Conservation (phyloP, 495 filamentous ascomycete genomes). For the Cercophora sp. region DNA sequence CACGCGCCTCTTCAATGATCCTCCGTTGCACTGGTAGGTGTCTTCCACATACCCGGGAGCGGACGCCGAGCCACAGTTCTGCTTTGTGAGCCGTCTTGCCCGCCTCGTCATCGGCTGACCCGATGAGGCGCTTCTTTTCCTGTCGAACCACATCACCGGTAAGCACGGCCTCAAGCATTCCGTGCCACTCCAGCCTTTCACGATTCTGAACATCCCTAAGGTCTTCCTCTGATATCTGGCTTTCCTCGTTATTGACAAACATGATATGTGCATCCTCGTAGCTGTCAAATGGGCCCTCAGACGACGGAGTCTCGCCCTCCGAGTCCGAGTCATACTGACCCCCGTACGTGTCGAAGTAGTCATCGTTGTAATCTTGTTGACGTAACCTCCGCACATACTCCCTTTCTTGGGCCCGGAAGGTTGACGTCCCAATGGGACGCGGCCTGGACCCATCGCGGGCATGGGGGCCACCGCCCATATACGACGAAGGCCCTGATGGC, state of each 20-base stretch:
- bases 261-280: constrained; percentile 93
- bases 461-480: constrained; percentile 55
- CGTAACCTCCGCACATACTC: constrained; percentile 47
- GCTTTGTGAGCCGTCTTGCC: constrained; percentile 67
- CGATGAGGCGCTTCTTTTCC: constrained; percentile 92
- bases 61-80: constrained; percentile 87
- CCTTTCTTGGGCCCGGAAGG: constrained; percentile 46
- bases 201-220: constrained; percentile 82
- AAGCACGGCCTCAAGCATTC: constrained; percentile 91
- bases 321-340: constrained; percentile 76
- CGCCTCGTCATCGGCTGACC: constrained; percentile 67
- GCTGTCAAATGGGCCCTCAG: constrained; percentile 73
- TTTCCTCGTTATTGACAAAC: constrained; percentile 78
- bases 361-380: constrained; percentile 58
- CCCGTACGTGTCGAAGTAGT: constrained; percentile 72
- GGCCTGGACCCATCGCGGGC: constrained; percentile 76
- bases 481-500: constrained; percentile 27
- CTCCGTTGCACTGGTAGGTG: constrained; percentile 76
- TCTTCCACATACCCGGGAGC: constrained; percentile 76
- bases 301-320: constrained; percentile 79
- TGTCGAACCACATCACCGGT: constrained; percentile 97
- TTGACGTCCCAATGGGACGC: constrained; percentile 71
- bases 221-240: constrained; percentile 83
- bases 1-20: constrained; percentile 75
- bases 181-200: constrained; percentile 94